These are phyloP conservation scores for Russula lepida DNA, from an alignment of 768 basidiomycete species.

Conservation along the genomic window DNA sequence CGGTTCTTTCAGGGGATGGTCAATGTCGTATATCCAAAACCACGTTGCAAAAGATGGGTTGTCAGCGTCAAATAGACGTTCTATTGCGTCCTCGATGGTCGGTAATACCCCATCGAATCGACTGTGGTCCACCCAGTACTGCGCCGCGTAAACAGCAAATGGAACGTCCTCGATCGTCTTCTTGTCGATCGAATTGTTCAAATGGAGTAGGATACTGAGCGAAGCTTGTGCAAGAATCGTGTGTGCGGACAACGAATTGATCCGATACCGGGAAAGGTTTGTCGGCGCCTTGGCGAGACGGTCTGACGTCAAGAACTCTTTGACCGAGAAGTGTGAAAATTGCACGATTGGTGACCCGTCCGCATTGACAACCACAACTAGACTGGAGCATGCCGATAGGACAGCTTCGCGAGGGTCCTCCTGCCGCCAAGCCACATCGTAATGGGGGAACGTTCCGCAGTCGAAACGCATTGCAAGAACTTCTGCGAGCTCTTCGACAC, in stretches of 20 bases:
- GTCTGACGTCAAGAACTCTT: conserved; percentile 1
- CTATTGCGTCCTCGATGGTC: background rate
- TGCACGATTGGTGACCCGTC: background rate
- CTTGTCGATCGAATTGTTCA: background rate
- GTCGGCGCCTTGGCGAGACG: background rate
- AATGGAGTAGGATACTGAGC: background rate
- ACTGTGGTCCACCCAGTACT: background rate
- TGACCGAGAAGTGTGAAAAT: background rate
- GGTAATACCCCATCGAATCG: background rate
- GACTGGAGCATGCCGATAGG: background rate
- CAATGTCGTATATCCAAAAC: background rate
- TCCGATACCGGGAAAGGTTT: background rate
- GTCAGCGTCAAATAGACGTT: background rate
- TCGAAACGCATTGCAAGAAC: background rate
- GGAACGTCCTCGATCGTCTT: background rate
- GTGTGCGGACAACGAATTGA: background rate
- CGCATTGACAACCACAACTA: background rate
- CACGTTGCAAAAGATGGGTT: background rate
- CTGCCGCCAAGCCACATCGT: background rate
- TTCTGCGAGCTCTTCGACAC: background rate
- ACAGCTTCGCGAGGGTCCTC: background rate
- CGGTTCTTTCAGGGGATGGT: background rate
- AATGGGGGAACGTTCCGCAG: background rate
- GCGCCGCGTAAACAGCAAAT: background rate
- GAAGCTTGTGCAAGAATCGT: background rate